phyloP scores from a whole-genome alignment of 164 flowering plant species.

The Berberis vulgaris region DNA sequence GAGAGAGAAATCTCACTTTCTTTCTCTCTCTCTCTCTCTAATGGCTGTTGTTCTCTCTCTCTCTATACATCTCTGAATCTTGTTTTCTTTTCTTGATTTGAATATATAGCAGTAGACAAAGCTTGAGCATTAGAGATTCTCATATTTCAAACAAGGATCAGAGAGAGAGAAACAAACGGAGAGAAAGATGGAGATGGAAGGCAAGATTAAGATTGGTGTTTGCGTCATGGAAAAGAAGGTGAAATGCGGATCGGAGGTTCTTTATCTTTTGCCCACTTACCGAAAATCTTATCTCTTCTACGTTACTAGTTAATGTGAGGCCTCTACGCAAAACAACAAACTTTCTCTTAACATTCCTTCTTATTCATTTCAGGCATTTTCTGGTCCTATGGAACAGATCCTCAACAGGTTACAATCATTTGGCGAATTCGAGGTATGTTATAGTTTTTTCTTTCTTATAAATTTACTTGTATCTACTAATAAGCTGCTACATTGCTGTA shows the following conservation, averaged over 20 bases:
- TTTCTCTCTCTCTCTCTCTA: not conserved
- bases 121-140: not conserved
- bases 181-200: slow-evolving; percentile 17
- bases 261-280: slow-evolving; percentile 22
- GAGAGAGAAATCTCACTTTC: not conserved
- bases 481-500: too few species aligned
- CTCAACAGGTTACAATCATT: slow-evolving; percentile 35
- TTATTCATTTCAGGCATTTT: slow-evolving; percentile 42
- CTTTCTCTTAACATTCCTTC: not conserved
- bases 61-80: not conserved
- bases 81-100: not conserved
- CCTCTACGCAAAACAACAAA: too few species aligned
- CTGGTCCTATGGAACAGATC: slow-evolving; percentile 69
- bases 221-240: slow-evolving; percentile 99
- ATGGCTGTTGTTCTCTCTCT: not conserved
- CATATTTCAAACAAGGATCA: not conserved
- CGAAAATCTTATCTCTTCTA: not conserved
- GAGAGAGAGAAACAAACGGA: slow-evolving; percentile 10
- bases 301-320: too few species aligned
- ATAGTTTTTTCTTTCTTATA: not conserved
- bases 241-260: slow-evolving; percentile 84
- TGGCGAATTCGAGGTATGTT: slow-evolving; percentile 90
- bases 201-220: slow-evolving; percentile 72
- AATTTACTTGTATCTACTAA: too few species aligned
- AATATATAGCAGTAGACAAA: not conserved